Conservation (phyloP, 768 basidiomycete genomes). For the Tylopilus sp. region DNA sequence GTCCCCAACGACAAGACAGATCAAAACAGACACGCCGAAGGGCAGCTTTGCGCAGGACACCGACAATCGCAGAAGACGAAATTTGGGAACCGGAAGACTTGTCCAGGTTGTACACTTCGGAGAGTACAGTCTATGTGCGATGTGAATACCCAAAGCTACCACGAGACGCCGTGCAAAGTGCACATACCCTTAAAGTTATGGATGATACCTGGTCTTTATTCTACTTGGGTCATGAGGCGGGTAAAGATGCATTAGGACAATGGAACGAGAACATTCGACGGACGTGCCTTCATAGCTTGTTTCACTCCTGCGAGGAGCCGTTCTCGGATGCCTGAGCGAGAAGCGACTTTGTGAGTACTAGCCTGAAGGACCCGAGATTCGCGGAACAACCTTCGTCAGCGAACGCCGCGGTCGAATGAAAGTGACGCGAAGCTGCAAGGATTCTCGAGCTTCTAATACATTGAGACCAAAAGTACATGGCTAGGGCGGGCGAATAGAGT, state of each 20-base stretch:
- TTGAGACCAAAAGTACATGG: conserved; percentile 15
- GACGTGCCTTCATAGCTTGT: conserved; percentile 62
- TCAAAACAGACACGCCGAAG: conserved; percentile 51
- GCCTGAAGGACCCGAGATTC: background rate
- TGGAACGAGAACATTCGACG: too few species aligned
- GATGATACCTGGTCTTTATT: conserved; percentile 53
- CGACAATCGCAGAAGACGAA: conserved; percentile 45
- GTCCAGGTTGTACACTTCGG: conserved; percentile 67
- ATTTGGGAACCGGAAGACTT: conserved; percentile 47
- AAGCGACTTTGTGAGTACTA: background rate
- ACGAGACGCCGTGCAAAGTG: background rate
- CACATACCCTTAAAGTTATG: conserved; percentile 53
- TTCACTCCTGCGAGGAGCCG: conserved; percentile 55
- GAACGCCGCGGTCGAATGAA: conserved; percentile 14
- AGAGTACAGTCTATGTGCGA: conserved; percentile 52
- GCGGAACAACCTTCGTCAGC: conserved; percentile 21
- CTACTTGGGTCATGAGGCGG: conserved; percentile 33
- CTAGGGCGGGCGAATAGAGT: background rate
- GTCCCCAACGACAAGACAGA: background rate
- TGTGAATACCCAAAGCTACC: background rate
- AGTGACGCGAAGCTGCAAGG: background rate
- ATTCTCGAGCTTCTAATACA: conserved; percentile 12
- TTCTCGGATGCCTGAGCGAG: conserved; percentile 46
- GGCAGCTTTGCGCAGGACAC: conserved; percentile 56
- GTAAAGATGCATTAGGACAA: background rate